Base-by-base conservation (phyloP, 768 basidiomycete species). In the Pholiota microspora region DNA sequence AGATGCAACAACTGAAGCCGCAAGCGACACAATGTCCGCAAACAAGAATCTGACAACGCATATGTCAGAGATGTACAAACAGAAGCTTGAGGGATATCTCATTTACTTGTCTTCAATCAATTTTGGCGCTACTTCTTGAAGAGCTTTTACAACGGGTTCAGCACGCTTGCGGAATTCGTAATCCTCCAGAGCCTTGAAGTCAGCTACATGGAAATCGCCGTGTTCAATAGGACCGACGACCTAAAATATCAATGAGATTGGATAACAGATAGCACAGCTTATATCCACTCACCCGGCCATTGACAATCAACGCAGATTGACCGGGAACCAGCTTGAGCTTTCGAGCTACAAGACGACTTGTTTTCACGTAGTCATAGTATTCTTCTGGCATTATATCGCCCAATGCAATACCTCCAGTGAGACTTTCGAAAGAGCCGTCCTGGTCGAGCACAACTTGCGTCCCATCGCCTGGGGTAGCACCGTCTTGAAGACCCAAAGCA, bases 101-200 rank as follows among this genome's bases (percentile, higher is more conserved):
- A 12, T 51, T 27, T 18, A 66, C 64, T 59, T 67, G 42, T 66
- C 56, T 38, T 71, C 64, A 25, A 61, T 59, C 6, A 72, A 58
- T 25, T 68, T 63, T n/a, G 77, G 71, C 13, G 75, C 70, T 49
- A 88, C 72, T 2, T 74, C 78, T 49, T 80, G 64, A 27, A 98
- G 68, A 0, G 92, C 88, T 13, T 77, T 75, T 8, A 87, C 67
- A 9, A 95, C 81, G 3, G 91, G 84, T 47, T 80, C 76, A 1
- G 85, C 79, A 42, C 94, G 81, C 63, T 86, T 86, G 13, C 74
- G 73, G 40, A 86, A 68, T 69, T 99, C 97, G 67, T 88, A 95
- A 4, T 72, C 69, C 56, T 86, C 83, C 42, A 98, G 70, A 1
- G 82, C 76, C 44, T 75, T 72, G 64, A 95, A 87, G 66, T 98